Percentiles rank a stretch among this genome's conserved stretches.
These are phyloP conservation scores for Cucurbita argyrosperma DNA, from an alignment of 306 rosid species.

Conservation along the genomic window DNA sequence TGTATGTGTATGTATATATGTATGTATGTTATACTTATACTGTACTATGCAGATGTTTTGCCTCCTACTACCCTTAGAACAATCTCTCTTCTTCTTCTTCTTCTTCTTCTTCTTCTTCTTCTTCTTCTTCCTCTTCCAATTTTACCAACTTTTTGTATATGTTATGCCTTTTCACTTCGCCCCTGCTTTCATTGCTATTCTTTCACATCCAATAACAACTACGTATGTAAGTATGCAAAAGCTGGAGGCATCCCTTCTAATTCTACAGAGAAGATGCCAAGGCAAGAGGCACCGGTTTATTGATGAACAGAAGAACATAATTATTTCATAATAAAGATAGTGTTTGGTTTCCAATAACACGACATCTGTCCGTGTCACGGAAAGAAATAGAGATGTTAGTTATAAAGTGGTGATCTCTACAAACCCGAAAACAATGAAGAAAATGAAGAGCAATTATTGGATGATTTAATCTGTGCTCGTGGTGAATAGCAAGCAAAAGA, in stretches of 20 bases:
- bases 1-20: conserved; percentile 9
- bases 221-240: not conserved
- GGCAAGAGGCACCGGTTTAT: not conserved
- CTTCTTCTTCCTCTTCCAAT: conserved; percentile 8
- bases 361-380: not conserved
- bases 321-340: not conserved
- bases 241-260: not conserved
- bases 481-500: not conserved
- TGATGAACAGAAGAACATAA: not conserved
- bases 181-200: not conserved
- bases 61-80: not conserved
- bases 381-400: not conserved
- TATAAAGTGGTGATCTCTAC: not conserved
- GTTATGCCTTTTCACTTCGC: not conserved
- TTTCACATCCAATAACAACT: not conserved
- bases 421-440: not conserved
- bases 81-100: conserved; percentile 2
- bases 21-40: not conserved
- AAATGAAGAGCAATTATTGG: conserved; percentile 6
- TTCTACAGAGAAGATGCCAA: not conserved
- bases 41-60: not conserved
- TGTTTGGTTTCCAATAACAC: not conserved
- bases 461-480: conserved; percentile 1
- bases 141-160: conserved; percentile 5
- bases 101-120: conserved; percentile 1